Evolutionary conservation across 164 flowering plant genomes (phyloP), one percentile per base, ranked within the genome.

Genomic region (Vitis rotundifolia): DNA sequence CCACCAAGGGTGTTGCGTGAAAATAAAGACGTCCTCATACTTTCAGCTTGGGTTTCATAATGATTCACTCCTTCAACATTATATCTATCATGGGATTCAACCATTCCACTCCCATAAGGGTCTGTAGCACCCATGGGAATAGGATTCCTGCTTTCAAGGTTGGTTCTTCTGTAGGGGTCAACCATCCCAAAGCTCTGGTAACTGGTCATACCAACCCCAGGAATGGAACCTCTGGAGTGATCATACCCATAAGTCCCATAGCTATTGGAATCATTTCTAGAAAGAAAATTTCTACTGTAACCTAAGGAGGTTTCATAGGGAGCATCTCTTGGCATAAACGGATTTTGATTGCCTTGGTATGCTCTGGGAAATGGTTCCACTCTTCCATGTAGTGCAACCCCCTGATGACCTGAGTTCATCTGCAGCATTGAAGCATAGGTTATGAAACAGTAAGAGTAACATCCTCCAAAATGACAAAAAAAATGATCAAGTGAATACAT

Each of bases 341-440:
- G 65, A 71, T 26, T 58, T 60, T 56, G 64, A 72, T 62, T 68
- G 2, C 63, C 52, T 59, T 61, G 68, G 51, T 61, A 67, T 47
- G 74, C 67, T 55, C 54, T 66, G 26, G 69, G 47, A 63, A 48
- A n/a, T 54, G 60, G 28, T n/a, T 65, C 72, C n/a, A 55, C 15
- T 44, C 31, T 59, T 64, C 67, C 77, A 68, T 67, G 69, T 26
- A 22, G 49, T 12, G 64, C 54, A 51, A 13, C 11, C 13, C 69
- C 66, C 29, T 73, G 70, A 69, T 58, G 75, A 12, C 66, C 44
- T 37, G 77, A 54, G 19, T 64, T 60, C 66, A 76, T 71, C 77
- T 83, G 76, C 56, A 64, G 29, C 53, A 59, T 68, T 50, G 26
- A 48, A 51, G 28, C 19, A 6, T 19, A 10, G 28, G 9, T 19